phyloP scores from a whole-genome alignment of 495 filamentous ascomycete genomes.

The Emericellopsis terricola region DNA sequence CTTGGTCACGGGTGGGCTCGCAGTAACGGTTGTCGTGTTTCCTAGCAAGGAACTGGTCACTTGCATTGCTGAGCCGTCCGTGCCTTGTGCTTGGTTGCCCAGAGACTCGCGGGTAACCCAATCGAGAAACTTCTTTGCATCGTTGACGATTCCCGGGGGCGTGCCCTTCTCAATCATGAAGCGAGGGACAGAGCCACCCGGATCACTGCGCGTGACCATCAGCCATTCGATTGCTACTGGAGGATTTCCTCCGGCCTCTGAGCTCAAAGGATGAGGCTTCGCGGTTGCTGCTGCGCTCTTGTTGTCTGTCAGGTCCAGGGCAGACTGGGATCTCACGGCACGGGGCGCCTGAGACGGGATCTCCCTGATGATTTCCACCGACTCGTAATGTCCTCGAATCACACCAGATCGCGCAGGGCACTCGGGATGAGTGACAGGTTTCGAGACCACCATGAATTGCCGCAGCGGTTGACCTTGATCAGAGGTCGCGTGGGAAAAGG shows the following conservation, averaged over 20 bases:
- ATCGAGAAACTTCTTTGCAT: constrained; percentile 71
- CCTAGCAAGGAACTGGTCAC: neutral
- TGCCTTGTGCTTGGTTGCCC: neutral
- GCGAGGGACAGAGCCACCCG: constrained; percentile 76
- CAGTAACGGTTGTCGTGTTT: constrained; percentile 2
- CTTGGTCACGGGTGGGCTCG: neutral
- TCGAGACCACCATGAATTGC: constrained; percentile 75
- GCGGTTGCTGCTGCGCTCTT: constrained; percentile 10
- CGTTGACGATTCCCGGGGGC: constrained; percentile 60
- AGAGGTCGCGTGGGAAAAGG: constrained; percentile 8
- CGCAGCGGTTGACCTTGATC: constrained; percentile 18
- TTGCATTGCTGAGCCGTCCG: constrained; percentile 10
- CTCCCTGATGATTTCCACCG: constrained; percentile 80
- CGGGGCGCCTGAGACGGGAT: constrained; percentile 32
- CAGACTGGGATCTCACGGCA: constrained; percentile 12
- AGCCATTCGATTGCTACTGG: constrained; percentile 69
- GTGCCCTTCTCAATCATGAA: constrained; percentile 94
- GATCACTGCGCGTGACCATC: constrained; percentile 90
- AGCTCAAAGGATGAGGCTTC: too few species aligned
- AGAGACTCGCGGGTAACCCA: constrained; percentile 46
- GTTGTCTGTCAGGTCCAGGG: constrained; percentile 12
- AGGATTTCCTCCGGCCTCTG: too few species aligned
- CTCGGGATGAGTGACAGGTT: constrained; percentile 60
- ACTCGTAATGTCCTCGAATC: constrained; percentile 77
- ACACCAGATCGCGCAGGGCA: constrained; percentile 48